These are phyloP conservation scores for Pseudogymnoascus sp. DNA, from an alignment of 2,329 filamentous ascomycete genomes.

Conservation along the genomic window DNA sequence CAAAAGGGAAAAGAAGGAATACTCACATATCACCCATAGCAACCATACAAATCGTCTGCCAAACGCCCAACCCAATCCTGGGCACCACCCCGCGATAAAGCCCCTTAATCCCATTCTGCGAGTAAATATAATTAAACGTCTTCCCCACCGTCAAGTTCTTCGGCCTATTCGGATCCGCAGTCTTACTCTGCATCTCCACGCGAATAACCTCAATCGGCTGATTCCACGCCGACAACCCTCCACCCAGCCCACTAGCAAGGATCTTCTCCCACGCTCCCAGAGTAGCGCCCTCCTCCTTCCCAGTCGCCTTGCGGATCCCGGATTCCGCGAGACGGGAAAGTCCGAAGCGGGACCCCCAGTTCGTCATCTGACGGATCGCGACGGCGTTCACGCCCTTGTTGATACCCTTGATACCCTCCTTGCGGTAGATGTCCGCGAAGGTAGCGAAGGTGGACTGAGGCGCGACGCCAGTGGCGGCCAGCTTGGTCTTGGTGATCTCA, in stretches of 20 bases:
- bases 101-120: conserved; percentile 79
- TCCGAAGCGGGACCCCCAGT: conserved; percentile 97
- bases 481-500: conserved; percentile 98
- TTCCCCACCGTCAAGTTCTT: conserved; percentile 98
- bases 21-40: conserved; percentile 94
- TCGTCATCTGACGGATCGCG: conserved; percentile 97
- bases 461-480: conserved; percentile 74
- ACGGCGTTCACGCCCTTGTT: conserved; percentile 99
- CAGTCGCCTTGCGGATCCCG: conserved; percentile 70
- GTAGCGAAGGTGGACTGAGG: conserved; percentile 88
- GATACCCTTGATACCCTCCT: conserved; percentile 90
- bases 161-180: conserved; percentile 90
- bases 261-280: conserved; percentile 82
- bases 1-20: conserved; percentile 18
- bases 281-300: conserved; percentile 75
- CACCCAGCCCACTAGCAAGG: conserved; percentile 75
- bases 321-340: conserved; percentile 86
- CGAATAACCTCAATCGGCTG: conserved; percentile 99
- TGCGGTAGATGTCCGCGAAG: conserved; percentile 94
- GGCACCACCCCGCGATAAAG: conserved; percentile 94
- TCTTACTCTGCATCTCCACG: conserved; percentile 99
- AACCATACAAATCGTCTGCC: conserved; percentile 99
- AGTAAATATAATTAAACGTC: conserved; percentile 81
- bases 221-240: conserved; percentile 96
- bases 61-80: conserved; percentile 89